These are phyloP conservation scores for Symmetrospora coprosmae DNA, from an alignment of 768 basidiomycete species.

Conservation along the genomic window DNA sequence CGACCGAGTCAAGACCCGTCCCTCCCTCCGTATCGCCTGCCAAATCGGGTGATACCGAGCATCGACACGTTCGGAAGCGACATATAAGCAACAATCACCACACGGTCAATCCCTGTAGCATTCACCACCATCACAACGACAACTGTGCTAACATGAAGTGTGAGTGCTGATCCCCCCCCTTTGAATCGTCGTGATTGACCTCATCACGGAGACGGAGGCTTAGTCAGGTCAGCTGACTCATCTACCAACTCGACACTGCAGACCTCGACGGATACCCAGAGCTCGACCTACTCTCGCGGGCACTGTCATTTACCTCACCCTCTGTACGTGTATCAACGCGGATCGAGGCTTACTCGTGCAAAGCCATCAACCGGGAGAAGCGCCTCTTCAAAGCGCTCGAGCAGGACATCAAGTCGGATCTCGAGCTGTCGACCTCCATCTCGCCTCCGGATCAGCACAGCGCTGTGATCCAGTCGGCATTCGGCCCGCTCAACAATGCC, in stretches of 20 bases:
- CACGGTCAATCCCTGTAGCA: no score
- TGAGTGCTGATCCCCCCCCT: no score
- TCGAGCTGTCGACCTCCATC: conserved; percentile 46
- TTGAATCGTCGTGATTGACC: no score
- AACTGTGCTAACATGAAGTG: no score
- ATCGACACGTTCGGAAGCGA: no score
- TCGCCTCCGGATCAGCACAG: conserved; percentile 62
- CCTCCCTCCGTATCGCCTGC: no score
- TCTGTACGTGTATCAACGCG: conserved; percentile 11
- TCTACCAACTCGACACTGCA: not conserved
- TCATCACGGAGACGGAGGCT: no score
- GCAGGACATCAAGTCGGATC: conserved; percentile 59
- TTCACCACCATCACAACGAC: no score
- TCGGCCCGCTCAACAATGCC: conserved; percentile 79
- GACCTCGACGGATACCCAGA: conserved; percentile 30
- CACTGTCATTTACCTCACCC: conserved; percentile 28
- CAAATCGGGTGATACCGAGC: no score
- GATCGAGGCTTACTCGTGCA: conserved; percentile 77
- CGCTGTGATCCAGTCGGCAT: conserved; percentile 63
- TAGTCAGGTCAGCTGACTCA: no score
- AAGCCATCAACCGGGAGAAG: conserved; percentile 93
- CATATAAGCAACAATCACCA: no score
- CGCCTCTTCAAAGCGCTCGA: conserved; percentile 88
- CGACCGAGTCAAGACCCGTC: no score
- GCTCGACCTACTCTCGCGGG: conserved; percentile 32